Conservation (phyloP, 768 basidiomycete genomes). For the Suillus luteus region DNA sequence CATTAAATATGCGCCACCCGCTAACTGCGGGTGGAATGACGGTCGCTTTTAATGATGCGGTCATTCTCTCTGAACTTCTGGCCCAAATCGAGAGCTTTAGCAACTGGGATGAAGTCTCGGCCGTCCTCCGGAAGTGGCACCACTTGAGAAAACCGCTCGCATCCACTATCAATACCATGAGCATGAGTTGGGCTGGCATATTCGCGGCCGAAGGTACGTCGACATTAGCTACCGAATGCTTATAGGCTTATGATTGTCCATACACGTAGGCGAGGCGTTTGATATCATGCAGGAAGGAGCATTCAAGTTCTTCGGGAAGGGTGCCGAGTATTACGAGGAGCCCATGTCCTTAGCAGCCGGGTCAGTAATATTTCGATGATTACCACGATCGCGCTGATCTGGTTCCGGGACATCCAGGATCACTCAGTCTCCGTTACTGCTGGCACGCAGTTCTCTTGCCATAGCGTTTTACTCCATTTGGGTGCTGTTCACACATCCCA, state of each 20-base stretch:
- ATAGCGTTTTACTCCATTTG: background rate
- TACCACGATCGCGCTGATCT: background rate
- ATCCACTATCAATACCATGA: slow-evolving; percentile 84
- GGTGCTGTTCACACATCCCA: background rate
- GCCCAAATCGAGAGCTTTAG: slow-evolving; percentile 38
- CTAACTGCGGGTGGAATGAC: slow-evolving; percentile 96
- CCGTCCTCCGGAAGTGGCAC: slow-evolving; percentile 66
- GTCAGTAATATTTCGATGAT: background rate
- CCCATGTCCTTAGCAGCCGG: background rate
- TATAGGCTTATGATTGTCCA: background rate
- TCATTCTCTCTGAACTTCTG: slow-evolving; percentile 63
- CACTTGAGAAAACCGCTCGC: slow-evolving; percentile 80
- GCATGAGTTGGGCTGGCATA: slow-evolving; percentile 85
- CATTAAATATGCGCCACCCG: slow-evolving; percentile 97
- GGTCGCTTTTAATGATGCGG: slow-evolving; percentile 81
- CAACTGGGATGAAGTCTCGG: slow-evolving; percentile 49
- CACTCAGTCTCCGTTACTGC: background rate
- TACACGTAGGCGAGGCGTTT: background rate
- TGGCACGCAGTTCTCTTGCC: background rate
- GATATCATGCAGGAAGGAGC: background rate
- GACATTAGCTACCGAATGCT: background rate
- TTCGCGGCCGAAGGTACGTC: slow-evolving; percentile 85
- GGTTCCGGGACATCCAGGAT: background rate
- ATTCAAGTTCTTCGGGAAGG: background rate
- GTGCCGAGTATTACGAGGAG: background rate